Evolutionary conservation across 176 grass and related monocot genomes (phyloP), one percentile per base, ranked within the genome.

Genomic region (Tuctoria greenei): DNA sequence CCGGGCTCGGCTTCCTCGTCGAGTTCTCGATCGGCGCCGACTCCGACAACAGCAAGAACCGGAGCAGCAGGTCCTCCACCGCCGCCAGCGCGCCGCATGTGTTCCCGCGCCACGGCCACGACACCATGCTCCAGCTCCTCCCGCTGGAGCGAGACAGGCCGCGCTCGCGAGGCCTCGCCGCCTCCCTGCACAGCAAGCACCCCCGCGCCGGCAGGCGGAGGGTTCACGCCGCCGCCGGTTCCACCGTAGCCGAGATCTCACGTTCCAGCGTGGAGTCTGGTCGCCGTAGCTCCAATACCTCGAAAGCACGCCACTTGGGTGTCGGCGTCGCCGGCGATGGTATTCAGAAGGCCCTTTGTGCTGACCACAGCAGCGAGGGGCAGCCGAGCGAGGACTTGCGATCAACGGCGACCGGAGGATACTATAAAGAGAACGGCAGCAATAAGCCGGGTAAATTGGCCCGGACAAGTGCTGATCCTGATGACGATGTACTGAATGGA

Each of bases 21-120:
- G 55, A 67, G 5, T 97, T 97, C 76, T 74, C 84, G 6, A 55
- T 93, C 12, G 94, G 83, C 43, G 74, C 76, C 34, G 87, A 97
- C 36, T 90, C 90, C n/a, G 80, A 85, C 42, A 83, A 85, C 67
- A 86, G 88, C 71, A 91, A 97, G 61, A 84, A 89, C 73, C n/a
- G 79, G 61, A 83, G 75, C 75, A 88, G 91, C 85, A 91, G 45
- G 73, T 86, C 84, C 18, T 93, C 91, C n/a, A 89, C 88, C 7
- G 67, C 83, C 44, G 86, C 88, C 37, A 91, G 81, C 85, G 78
- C 56, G 44, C 83, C 78, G 13, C 87, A 73, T 38, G 36, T 73
- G n/a, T 4, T 26, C 43, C 28, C 31, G n/a, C 78, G 56, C 54
- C 72, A 76, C 66, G 72, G 46, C 26, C 35, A 7, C 52, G 52